Evolutionary conservation across 352 stramenopile species (phyloP), one percentile per base, ranked within the genome.

Genomic region (Saprolegnia parasitica): DNA sequence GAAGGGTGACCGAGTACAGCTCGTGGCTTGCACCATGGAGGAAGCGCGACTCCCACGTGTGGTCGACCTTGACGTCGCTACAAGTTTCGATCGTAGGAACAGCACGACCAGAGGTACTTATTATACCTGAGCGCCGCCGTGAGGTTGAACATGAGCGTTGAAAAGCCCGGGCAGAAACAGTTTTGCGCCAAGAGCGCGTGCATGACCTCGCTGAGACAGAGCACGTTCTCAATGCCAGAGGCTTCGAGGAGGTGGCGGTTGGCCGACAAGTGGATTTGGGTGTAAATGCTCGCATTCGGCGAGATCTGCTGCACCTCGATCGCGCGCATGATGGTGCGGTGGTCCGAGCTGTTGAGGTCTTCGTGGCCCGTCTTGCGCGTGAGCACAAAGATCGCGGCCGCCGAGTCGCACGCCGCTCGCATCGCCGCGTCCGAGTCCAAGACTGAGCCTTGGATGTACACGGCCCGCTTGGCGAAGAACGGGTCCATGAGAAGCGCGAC

Each of bases 61-160:
- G 78, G 10, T 76, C 63, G 16, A 70, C 13, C 40, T 67, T 23
- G 4, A 23, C 54, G 18, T 55, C 63, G 54, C 63, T 62, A 21
- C 63, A 62, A 46, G 29, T 21, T 1, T 39, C 1, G 18, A n/a
- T n/a, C 29, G 5, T 35, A 35, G 5, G 29, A 35, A 35, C 29
- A 35, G 2, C 29, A 35, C 5, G 29, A n/a, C n/a, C n/a, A n/a
- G n/a, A n/a, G n/a, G n/a, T n/a, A n/a, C n/a, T n/a, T n/a, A n/a
- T n/a, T n/a, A n/a, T n/a, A 89, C 58, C 84, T 91, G 9, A 84
- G 91, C 10, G 84, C 90, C 5, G 83, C 87, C 24, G 86, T 95
- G 35, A 95, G 71, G 47, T 90, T 93, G 73, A 93, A 95, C 42
- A 95, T 91, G 70, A 95, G 85, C 16, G 86, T 95, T 3, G 86